Conservation (phyloP, 495 filamentous ascomycete genomes). For the Penicillium arizonense region DNA sequence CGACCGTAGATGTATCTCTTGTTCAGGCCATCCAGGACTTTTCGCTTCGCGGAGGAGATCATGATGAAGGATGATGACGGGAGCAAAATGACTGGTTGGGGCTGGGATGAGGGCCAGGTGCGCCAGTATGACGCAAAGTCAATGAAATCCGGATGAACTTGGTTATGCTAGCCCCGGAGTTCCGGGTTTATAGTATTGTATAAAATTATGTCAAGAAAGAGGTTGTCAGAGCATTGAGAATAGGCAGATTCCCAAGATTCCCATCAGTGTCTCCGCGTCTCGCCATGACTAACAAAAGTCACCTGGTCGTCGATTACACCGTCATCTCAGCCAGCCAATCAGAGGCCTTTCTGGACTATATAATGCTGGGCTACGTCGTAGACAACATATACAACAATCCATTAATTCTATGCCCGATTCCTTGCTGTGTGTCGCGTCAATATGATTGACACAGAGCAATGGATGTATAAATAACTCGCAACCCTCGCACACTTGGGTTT, state of each 20-base stretch:
- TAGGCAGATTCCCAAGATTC: background rate
- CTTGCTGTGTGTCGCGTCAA: no score
- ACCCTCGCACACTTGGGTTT: no score
- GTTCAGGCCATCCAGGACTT: slow-evolving; percentile 66
- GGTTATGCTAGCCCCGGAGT: background rate
- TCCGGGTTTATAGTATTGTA: background rate
- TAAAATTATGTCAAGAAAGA: no score
- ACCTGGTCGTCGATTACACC: slow-evolving; percentile 8
- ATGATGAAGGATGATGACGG: slow-evolving; percentile 27
- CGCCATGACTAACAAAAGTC: slow-evolving; percentile 9
- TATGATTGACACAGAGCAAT: no score
- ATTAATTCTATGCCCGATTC: no score
- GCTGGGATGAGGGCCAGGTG: slow-evolving; percentile 22
- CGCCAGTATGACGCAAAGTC: slow-evolving; percentile 46
- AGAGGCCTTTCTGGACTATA: slow-evolving; percentile 1
- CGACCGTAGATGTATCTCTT: slow-evolving; percentile 77
- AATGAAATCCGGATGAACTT: background rate
- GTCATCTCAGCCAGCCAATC: slow-evolving; percentile 2
- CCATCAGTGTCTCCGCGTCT: background rate
- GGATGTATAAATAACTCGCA: no score
- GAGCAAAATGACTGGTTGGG: slow-evolving; percentile 18
- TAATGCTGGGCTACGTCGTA: no score
- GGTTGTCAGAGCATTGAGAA: no score
- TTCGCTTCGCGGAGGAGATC: slow-evolving; percentile 52
- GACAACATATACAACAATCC: no score